Percentiles rank a stretch among this genome's conserved stretches.
Evolutionary conservation across 2,329 filamentous ascomycete species (phyloP).

Genomic region (Alternaria angustiovoidea): DNA sequence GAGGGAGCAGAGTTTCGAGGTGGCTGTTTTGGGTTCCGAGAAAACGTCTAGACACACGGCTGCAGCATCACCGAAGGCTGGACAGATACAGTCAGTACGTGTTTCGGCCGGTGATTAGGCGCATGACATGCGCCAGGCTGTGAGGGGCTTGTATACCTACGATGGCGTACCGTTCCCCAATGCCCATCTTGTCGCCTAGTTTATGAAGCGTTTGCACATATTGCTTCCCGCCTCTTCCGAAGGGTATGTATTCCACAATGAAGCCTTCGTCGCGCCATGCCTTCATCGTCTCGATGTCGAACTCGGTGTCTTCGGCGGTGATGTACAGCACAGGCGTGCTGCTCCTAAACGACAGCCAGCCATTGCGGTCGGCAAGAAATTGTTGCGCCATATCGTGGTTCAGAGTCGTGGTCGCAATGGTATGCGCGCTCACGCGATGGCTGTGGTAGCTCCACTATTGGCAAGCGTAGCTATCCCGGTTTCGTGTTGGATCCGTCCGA

Average conservation of each 20-base stretch:
- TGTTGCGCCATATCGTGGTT: slow-evolving; percentile 43
- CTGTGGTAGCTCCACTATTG: slow-evolving; percentile 15
- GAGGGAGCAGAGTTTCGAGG: slow-evolving; percentile 63
- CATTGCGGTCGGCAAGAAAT: slow-evolving; percentile 48
- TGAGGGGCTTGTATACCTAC: slow-evolving; percentile 59
- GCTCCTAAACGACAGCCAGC: slow-evolving; percentile 52
- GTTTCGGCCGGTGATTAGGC: background rate
- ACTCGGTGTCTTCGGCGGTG: slow-evolving; percentile 62
- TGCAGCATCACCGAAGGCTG: slow-evolving; percentile 71
- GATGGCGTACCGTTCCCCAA: slow-evolving; percentile 69
- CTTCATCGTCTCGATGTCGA: slow-evolving; percentile 62
- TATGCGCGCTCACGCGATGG: slow-evolving; percentile 7
- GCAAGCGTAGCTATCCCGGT: slow-evolving; percentile 9
- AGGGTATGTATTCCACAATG: slow-evolving; percentile 64
- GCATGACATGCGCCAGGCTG: slow-evolving; percentile 7
- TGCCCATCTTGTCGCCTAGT: slow-evolving; percentile 62
- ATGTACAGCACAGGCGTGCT: slow-evolving; percentile 58
- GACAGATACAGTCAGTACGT: slow-evolving; percentile 11
- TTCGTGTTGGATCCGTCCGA: slow-evolving; percentile 7
- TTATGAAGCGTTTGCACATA: slow-evolving; percentile 59
- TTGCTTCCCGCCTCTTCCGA: slow-evolving; percentile 58
- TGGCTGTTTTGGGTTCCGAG: slow-evolving; percentile 61
- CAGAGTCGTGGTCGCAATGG: slow-evolving; percentile 5
- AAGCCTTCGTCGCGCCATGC: slow-evolving; percentile 70
- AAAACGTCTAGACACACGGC: slow-evolving; percentile 66